Evolutionary conservation across 2,329 filamentous ascomycete genomes (phyloP).

Genomic region (Huntiella savannae): DNA sequence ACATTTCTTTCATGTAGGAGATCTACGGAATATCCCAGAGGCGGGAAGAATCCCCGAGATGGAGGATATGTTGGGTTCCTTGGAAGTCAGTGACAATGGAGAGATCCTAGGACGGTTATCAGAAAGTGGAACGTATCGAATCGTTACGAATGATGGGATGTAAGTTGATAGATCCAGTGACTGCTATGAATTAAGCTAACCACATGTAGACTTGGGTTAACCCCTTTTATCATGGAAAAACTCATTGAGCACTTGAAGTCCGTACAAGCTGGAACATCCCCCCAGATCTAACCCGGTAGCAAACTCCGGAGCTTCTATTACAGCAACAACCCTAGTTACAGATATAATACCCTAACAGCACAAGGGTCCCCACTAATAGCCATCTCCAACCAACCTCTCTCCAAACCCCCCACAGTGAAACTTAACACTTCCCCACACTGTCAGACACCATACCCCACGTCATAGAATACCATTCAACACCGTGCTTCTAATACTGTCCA

Average conservation of each 20-base stretch:
- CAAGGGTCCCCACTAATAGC: no score
- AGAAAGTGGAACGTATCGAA: conserved; percentile 42
- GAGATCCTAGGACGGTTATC: conserved; percentile 38
- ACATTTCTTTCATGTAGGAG: conserved; percentile 42
- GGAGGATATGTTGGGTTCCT: conserved; percentile 50
- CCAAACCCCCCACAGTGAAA: no score
- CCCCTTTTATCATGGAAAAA: conserved; percentile 32
- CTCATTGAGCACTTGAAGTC: conserved; percentile 21
- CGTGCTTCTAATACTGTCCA: no score
- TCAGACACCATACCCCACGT: no score
- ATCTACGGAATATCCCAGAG: conserved; percentile 43
- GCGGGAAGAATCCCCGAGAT: conserved; percentile 50
- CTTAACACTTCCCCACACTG: no score
- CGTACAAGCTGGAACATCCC: no score
- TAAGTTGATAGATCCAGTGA: conserved; percentile 24
- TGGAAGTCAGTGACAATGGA: conserved; percentile 41
- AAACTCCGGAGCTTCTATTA: no score
- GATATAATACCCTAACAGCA: no score
- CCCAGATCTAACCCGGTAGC: no score
- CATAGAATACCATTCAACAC: no score
- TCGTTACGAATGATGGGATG: conserved; percentile 48
- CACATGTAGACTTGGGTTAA: conserved; percentile 24
- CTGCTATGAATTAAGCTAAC: neutral
- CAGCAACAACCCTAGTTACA: no score
- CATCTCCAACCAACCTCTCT: no score